A percentile compares a stretch with the other conserved stretches of the same genome.
These are phyloP conservation scores for Pyropia haitanensis DNA, from an alignment of 23 red algal species.

Conservation along the genomic window DNA sequence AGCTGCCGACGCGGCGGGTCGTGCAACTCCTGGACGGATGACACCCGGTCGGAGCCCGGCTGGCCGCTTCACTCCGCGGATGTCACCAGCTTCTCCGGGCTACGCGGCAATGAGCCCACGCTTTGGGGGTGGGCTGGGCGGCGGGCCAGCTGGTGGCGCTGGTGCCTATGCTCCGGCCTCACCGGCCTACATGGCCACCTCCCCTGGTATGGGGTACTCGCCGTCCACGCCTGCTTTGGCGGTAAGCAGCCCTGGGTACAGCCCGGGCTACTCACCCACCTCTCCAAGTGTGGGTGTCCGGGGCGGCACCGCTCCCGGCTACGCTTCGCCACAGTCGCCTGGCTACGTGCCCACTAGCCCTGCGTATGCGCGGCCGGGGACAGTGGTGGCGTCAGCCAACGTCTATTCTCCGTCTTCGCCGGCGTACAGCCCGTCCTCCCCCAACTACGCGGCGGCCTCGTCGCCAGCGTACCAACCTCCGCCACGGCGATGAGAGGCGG, in stretches of 20 bases:
- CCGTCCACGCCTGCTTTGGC: conserved; percentile 50
- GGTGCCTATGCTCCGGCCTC: conserved; percentile 29
- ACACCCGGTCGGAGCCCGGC: conserved; percentile 32
- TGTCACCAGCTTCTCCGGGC: conserved; percentile 14
- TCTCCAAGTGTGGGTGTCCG: not conserved
- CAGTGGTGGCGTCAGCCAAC: conserved; percentile 10
- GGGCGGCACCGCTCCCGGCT: not conserved
- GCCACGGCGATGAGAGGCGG: too few species aligned
- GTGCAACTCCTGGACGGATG: conserved; percentile 12
- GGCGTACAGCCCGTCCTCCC: conserved; percentile 71
- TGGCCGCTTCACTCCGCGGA: conserved; percentile 18
- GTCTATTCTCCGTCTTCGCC: conserved; percentile 73
- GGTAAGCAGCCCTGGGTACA: not conserved
- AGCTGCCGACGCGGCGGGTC: conserved; percentile 27
- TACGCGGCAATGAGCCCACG: conserved; percentile 19
- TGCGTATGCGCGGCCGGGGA: conserved; percentile 17
- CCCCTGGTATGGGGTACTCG: conserved; percentile 40
- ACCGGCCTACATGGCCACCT: conserved; percentile 39
- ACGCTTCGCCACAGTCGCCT: conserved; percentile 9
- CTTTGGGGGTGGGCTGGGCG: conserved; percentile 38
- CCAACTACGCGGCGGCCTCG: conserved; percentile 53
- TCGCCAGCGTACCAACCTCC: conserved; percentile 2
- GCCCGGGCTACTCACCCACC: conserved; percentile 9
- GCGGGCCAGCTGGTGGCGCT: conserved; percentile 31
- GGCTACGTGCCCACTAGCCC: conserved; percentile 19